Conservation (phyloP, 2,329 filamentous ascomycete species). For the Elsinoe australis region DNA sequence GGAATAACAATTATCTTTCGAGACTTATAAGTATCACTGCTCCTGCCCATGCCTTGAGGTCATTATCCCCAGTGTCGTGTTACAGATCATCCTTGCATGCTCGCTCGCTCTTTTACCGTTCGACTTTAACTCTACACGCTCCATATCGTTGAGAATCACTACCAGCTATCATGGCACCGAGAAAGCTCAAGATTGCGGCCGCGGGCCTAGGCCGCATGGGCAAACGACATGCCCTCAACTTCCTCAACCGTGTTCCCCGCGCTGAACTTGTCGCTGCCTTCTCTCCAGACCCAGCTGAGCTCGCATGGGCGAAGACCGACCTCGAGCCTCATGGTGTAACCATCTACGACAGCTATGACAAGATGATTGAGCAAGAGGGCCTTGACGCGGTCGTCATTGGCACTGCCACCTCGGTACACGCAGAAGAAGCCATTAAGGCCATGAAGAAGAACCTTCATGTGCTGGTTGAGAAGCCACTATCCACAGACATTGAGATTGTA, state of each 20-base stretch:
- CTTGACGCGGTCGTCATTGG: constrained; percentile 50
- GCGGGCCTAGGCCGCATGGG: constrained; percentile 46
- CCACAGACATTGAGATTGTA: constrained; percentile 53
- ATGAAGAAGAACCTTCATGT: constrained; percentile 50
- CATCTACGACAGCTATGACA: constrained; percentile 48
- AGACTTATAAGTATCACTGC: too few relatives aligned
- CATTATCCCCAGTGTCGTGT: too few relatives aligned
- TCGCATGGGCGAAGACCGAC: constrained; percentile 43
- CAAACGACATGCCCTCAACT: constrained; percentile 42
- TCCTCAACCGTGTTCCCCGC: constrained; percentile 40
- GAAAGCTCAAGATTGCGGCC: constrained; percentile 40
- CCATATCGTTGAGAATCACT: too few relatives aligned
- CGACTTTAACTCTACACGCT: too few relatives aligned
- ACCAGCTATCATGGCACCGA: too few relatives aligned
- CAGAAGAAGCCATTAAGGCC: constrained; percentile 50
- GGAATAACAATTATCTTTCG: too few relatives aligned
- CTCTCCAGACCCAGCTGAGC: constrained; percentile 37
- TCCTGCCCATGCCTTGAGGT: too few relatives aligned
- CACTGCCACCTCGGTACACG: constrained; percentile 49
- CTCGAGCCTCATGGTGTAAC: constrained; percentile 47
- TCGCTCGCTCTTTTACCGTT: too few relatives aligned
- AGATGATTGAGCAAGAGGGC: constrained; percentile 50
- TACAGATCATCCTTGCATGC: too few relatives aligned
- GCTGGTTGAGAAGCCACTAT: constrained; percentile 53
- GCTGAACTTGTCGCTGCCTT: constrained; percentile 42